A percentile compares a stretch with the other conserved stretches of the same genome.
Conservation (phyloP, 495 filamentous ascomycete genomes). For the Elaphomyces granulatus region DNA sequence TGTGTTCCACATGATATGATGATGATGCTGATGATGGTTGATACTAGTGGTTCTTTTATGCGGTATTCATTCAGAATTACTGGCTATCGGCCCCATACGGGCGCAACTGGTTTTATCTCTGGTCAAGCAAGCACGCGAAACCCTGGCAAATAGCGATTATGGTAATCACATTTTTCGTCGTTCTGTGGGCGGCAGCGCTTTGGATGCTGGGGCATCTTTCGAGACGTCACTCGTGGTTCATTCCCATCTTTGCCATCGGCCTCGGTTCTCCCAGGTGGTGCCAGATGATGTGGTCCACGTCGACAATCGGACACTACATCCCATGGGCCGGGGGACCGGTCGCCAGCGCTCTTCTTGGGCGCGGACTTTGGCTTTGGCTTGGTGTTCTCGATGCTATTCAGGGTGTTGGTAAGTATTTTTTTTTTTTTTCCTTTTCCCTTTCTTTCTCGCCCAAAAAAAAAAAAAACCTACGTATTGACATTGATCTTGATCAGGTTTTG, state of each 20-base stretch:
- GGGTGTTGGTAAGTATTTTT: constrained; percentile 15
- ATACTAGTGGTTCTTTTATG: constrained; percentile 16
- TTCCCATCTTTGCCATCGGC: constrained; percentile 52
- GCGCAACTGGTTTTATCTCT: constrained; percentile 49
- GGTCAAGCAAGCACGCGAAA: constrained; percentile 35
- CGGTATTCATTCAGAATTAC: constrained; percentile 53
- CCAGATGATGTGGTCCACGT: constrained; percentile 50
- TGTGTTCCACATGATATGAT: too few relatives aligned
- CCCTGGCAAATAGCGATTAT: constrained; percentile 38
- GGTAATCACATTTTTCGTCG: constrained; percentile 43
- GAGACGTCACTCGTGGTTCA: constrained; percentile 45
- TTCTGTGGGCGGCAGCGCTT: constrained; percentile 39
- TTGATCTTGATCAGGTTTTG: constrained; percentile 48
- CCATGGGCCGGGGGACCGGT: constrained; percentile 40
- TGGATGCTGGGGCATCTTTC: constrained; percentile 33
- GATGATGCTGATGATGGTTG: constrained; percentile 1
- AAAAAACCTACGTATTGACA: constrained; percentile 42
- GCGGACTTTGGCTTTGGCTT: constrained; percentile 50
- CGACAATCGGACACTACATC: constrained; percentile 41
- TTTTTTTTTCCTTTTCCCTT: constrained; percentile 39
- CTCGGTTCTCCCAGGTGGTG: constrained; percentile 49
- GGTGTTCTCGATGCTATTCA: constrained; percentile 50
- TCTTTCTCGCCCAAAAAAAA: too few relatives aligned
- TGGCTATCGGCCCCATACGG: constrained; percentile 47
- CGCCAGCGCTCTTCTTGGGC: constrained; percentile 35